Evolutionary conservation across 768 basidiomycete genomes (phyloP).

Genomic region (Tricholoma hemisulphureum): DNA sequence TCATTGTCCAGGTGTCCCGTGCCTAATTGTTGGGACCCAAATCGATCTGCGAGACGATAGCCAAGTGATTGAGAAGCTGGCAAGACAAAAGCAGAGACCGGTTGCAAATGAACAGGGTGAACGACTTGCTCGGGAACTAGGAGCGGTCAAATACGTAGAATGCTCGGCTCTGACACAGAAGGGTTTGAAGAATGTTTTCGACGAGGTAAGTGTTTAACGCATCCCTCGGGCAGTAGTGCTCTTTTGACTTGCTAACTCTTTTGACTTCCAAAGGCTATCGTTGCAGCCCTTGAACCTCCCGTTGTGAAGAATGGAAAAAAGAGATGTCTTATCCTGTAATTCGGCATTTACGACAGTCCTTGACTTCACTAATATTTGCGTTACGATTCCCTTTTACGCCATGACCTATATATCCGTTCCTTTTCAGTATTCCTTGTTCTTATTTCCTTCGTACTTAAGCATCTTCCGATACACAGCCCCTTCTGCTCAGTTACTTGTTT

Average conservation of each 20-base stretch:
- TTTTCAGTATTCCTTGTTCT: constrained; percentile 33
- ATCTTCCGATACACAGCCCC: constrained; percentile 25
- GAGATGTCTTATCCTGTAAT: constrained; percentile 85
- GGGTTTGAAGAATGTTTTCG: constrained; percentile 99
- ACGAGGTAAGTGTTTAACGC: constrained; percentile 74
- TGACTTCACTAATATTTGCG: constrained; percentile 20
- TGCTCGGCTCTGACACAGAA: constrained; percentile 99
- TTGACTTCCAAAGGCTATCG: constrained; percentile 71
- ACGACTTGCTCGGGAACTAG: constrained; percentile 92
- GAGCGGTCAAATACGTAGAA: constrained; percentile 98
- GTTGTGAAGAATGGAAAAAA: constrained; percentile 76
- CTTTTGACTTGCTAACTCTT: constrained; percentile 12
- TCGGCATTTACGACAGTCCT: constrained; percentile 17
- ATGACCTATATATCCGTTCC: constrained; percentile 46
- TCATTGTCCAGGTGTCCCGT: constrained; percentile 98
- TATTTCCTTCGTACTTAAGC: constrained; percentile 39
- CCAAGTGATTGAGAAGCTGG: constrained; percentile 91
- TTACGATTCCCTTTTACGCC: constrained; percentile 40
- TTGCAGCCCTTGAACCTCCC: constrained; percentile 97
- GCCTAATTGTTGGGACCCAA: constrained; percentile 98
- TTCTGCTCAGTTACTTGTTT: constrained; percentile 17
- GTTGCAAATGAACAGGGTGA: constrained; percentile 88
- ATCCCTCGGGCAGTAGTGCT: constrained; percentile 7
- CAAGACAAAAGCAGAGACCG: constrained; percentile 94
- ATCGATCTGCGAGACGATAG: constrained; percentile 93